Conservation (phyloP, 2,329 filamentous ascomycete genomes). For the Blastomyces emzantsi region DNA sequence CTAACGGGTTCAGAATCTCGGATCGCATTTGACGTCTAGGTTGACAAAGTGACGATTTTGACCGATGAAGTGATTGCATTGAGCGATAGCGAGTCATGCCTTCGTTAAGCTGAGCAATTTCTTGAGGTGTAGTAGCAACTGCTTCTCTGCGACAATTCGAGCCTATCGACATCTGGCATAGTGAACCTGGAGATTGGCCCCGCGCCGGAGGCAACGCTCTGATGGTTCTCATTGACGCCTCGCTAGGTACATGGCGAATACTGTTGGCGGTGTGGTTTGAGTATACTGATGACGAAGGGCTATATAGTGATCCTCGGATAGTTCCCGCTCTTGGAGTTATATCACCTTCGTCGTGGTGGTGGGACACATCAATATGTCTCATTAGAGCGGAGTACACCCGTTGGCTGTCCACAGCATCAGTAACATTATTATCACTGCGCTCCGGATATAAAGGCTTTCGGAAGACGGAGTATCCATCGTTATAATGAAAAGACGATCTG, state of each 20-base stretch:
- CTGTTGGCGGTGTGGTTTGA: constrained; percentile 4
- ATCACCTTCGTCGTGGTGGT: constrained; percentile 2
- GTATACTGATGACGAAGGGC: constrained; percentile 6
- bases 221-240: constrained; percentile 7
- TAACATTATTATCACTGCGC: constrained; percentile 14
- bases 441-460: constrained; percentile 22
- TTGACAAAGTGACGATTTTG: constrained; percentile 15
- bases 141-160: constrained; percentile 7
- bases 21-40: not conserved
- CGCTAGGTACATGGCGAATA: constrained; percentile 11
- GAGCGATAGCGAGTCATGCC: not conserved
- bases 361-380: constrained; percentile 23
- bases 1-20: constrained; percentile 9
- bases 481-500: constrained; percentile 17
- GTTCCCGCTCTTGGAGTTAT: not conserved
- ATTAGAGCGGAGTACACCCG: constrained; percentile 29
- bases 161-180: constrained; percentile 6
- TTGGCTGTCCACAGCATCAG: constrained; percentile 22
- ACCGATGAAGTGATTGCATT: constrained; percentile 7
- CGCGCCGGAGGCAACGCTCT: not conserved
- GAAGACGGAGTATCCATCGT: constrained; percentile 24
- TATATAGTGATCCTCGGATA: not conserved
- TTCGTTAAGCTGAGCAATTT: constrained; percentile 19
- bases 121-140: constrained; percentile 14
- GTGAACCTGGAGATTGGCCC: constrained; percentile 2